A percentile compares a stretch with the other conserved stretches of the same genome.
phyloP scores from a whole-genome alignment of 2,329 filamentous ascomycete genomes.

The Fusarium stilboides region DNA sequence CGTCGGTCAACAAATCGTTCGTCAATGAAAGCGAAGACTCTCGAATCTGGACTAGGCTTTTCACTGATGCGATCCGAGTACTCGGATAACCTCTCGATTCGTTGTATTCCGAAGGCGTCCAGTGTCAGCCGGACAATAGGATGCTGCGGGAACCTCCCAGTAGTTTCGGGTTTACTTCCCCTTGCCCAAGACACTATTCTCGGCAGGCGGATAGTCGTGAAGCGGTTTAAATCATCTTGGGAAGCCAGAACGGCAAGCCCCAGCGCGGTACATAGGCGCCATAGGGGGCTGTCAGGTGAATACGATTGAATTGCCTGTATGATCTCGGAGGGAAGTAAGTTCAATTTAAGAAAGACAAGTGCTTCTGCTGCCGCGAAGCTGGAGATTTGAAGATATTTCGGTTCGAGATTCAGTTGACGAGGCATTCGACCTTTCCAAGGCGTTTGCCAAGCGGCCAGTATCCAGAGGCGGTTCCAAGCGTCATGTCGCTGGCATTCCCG shows the following conservation, averaged over 20 bases:
- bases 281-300: not conserved
- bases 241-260: not conserved
- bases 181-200: no score
- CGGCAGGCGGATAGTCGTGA: no score
- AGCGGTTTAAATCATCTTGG: no score
- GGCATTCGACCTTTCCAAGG: not conserved
- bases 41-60: no score
- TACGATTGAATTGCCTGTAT: not conserved
- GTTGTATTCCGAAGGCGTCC: not conserved
- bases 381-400: not conserved
- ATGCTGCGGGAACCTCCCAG: no score
- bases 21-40: no score
- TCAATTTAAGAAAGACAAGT: not conserved
- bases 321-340: not conserved
- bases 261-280: not conserved
- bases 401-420: not conserved
- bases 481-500: not conserved
- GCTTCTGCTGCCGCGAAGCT: not conserved
- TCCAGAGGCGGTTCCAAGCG: not conserved
- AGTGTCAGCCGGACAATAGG: not conserved
- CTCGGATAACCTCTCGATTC: slow-evolving; percentile 4
- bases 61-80: not conserved
- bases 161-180: no score
- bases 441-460: not conserved
- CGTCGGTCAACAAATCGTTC: no score